These are phyloP conservation scores for Naganishia onofrii DNA, from an alignment of 768 basidiomycete genomes.

Conservation along the genomic window DNA sequence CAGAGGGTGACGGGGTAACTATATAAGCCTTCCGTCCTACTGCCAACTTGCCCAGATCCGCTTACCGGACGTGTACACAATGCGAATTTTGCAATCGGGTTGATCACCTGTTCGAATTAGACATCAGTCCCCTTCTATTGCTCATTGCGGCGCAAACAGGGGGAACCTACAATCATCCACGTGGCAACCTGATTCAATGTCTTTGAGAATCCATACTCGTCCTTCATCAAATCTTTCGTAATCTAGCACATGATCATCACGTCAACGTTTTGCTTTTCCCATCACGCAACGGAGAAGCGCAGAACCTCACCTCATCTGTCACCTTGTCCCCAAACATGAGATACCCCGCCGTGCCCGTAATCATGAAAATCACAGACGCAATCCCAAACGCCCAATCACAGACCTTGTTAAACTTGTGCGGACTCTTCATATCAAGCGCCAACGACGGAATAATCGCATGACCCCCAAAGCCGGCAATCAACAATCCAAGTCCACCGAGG, in stretches of 20 bases:
- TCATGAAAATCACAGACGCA: conserved; percentile 60
- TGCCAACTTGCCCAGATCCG: not conserved
- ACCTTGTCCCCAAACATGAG: conserved; percentile 82
- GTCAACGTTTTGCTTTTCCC: conserved; percentile 3
- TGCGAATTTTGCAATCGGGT: conserved; percentile 70
- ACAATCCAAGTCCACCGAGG: conserved; percentile 78
- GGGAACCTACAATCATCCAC: conserved; percentile 80
- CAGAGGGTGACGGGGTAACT: conserved; percentile 14
- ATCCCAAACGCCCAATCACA: conserved; percentile 79
- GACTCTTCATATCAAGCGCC: conserved; percentile 83
- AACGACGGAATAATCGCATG: conserved; percentile 89
- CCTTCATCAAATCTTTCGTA: conserved; percentile 69
- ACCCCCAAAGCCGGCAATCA: conserved; percentile 93
- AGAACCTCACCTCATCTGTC: conserved; percentile 63
- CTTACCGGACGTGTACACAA: conserved; percentile 75
- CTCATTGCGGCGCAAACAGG: conserved; percentile 56
- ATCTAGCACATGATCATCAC: conserved; percentile 56
- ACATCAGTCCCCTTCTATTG: conserved; percentile 53
- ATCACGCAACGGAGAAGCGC: conserved; percentile 42
- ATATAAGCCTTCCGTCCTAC: not conserved
- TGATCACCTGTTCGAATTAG: conserved; percentile 21
- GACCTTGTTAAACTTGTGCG: conserved; percentile 73
- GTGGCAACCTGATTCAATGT: conserved; percentile 69
- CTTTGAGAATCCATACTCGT: conserved; percentile 65
- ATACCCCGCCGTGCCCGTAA: conserved; percentile 79